Evolutionary conservation across 2,329 filamentous ascomycete species (phyloP), one percentile per base, ranked within the genome.

Genomic region (Alternaria gaisen): DNA sequence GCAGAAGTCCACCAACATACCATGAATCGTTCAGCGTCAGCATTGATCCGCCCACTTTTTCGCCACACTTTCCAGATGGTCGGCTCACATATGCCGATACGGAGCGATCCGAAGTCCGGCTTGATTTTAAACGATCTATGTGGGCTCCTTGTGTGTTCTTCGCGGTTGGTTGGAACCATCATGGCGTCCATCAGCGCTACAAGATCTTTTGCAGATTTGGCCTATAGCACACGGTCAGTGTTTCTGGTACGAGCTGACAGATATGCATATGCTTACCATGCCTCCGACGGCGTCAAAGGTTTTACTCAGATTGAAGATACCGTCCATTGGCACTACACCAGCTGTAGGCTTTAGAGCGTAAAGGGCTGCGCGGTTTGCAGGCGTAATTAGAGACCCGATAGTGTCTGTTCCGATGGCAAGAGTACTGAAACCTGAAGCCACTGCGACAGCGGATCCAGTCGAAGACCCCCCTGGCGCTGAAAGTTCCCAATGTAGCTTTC

Each of bases 361-460:
- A 16, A 81, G 58, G 4, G 68, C 79, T 18, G 75, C 73, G 41
- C 76, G 69, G 55, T 77, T 80, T 11, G 80, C 79, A 6, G 80
- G 80, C 18, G 74, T 75, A 40, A 79, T 78, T 20, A 79, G 64
- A 5, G 77, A 80, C 5, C 80, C 80, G 36, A 76, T 73, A 0
- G 78, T 79, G 56, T 81, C 80, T 4, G 79, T 80, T 12, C 73
- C 76, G n/a, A 81, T 69, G 4, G 73, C 73, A 2, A 82, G 67
- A 11, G 80, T 78, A 43, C 73, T 73, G 60, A 81, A 82, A 1
- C 80, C 79, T 7, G 80, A 76, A 4, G 79, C 75, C 14, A 81
- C 72, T 26, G 70, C 72, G 6, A 79, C 77, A 3, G 79, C 79
- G 3, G 79, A 78, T 11, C 80, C 80, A 18, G 75, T 77, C 2